Evolutionary conservation across 1,284 basidiomycete species (phyloP), one percentile per base, ranked within the genome.

Genomic region (Boletus subluridellus): DNA sequence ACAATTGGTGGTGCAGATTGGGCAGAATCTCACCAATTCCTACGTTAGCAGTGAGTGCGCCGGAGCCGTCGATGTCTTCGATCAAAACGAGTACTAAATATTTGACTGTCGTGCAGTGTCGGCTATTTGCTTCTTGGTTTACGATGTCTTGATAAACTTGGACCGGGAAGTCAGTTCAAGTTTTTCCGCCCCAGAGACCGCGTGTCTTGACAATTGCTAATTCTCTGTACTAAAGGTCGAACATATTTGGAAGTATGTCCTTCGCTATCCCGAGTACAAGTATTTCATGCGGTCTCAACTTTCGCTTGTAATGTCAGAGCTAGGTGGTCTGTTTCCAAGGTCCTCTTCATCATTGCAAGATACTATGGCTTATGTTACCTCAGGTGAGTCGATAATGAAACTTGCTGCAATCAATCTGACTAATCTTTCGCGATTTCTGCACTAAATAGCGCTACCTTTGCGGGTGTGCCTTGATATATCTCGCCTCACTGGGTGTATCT

Each of bases 241-340:
- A 24, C 5, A 60, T 32, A 24, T 59, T n/a, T 59, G 58, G 58
- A 59, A 37, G 58, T 59, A 21, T 7, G 57, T 41, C 53, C 14
- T 12, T 17, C 21, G 7, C 17, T 24, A 30, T 4, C 37, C 17
- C 26, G 1, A 12, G 12, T 41, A 41, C 14, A 37, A 4, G 11
- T 9, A n/a, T 17, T 49, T 21, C n/a, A 24, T 14, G 4, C 8
- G n/a, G 12, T 21, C 14, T 17, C 15, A 26, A 42, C 35, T 28
- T 42, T 17, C 11, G 10, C 9, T 10, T 24, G 21, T 21, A 21
- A 21, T 21, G 21, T 21, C 21, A 21, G 21, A 21, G 21, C 21
- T 21, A 21, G 21, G 21, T 21, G 21, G 21, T 21, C 21, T 21
- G 21, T 21, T 21, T 21, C 21, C 21, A 21, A 21, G 21, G 35